Evolutionary conservation across 2,329 filamentous ascomycete species (phyloP).

Genomic region (Fusarium redolens): DNA sequence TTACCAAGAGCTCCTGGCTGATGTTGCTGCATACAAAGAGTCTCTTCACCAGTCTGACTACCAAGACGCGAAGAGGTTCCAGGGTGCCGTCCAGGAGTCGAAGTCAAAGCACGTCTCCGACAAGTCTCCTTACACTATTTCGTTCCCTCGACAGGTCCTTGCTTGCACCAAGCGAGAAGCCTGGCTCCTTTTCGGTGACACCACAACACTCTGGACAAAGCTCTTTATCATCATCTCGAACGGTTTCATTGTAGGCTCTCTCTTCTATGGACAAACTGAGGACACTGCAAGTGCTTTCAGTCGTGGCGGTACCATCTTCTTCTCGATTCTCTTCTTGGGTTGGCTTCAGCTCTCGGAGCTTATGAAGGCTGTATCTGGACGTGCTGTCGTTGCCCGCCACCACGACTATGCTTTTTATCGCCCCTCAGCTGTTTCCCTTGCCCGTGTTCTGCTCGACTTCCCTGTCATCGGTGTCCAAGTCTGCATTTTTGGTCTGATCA

Average conservation of each 20-base stretch:
- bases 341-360: constrained; percentile 82
- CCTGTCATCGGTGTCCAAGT: constrained; percentile 69
- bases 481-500: constrained; percentile 73
- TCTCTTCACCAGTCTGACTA: constrained; percentile 64
- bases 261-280: constrained; percentile 76
- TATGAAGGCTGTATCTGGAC: constrained; percentile 79
- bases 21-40: constrained; percentile 64
- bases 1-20: constrained; percentile 68
- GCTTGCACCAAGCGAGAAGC: constrained; percentile 78
- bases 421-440: constrained; percentile 65
- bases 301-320: constrained; percentile 60
- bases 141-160: constrained; percentile 76
- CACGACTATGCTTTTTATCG: constrained; percentile 63
- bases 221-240: constrained; percentile 82
- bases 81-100: constrained; percentile 73
- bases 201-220: constrained; percentile 80
- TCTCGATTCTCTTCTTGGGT: constrained; percentile 62
- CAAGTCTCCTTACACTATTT: constrained; percentile 80
- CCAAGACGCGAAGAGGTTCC: constrained; percentile 72
- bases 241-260: constrained; percentile 77
- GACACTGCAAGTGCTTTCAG: constrained; percentile 73
- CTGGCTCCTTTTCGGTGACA: constrained; percentile 82
- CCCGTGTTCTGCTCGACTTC: constrained; percentile 68
- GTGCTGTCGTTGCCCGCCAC: constrained; percentile 67
- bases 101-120: constrained; percentile 77